Evolutionary conservation across 2,329 filamentous ascomycete genomes (phyloP), one percentile per base, ranked within the genome.

Genomic region (Sarocladium strictum): DNA sequence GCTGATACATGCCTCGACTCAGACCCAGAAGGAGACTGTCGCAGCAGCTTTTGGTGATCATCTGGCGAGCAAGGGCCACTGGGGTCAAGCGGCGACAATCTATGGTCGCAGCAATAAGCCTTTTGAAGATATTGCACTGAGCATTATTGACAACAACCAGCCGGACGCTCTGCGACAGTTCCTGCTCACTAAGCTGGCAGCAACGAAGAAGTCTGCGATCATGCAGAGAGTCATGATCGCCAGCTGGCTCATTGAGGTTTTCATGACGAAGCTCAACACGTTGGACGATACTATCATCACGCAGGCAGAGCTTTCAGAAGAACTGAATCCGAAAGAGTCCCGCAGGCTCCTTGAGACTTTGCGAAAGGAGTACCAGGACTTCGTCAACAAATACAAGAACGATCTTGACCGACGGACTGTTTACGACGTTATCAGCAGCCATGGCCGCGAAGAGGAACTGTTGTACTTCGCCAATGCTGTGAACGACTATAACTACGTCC

Each of bases 221-320:
- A 99, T 99, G 92, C 94, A 99, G 70, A 80, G 93, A 56, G 87
- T 89, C 59, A 96, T 99, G 90, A 85, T 97, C 60, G 89, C 93
- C 2, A 92, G 87, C 60, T 99, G 94, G 94, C 80, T 99, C 41
- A 79, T 97, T 10, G 94, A 99, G 69, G 80, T 97, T 2, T 99
- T 93, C 70, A 99, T 99, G 91, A 89, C 91, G 4, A 97, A 96
- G 70, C 79, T 99, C 40, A 97, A 99, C 67, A 87, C 89, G 2
- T 78, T 99, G 3, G 94, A 99, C 65, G 94, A 99, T 69, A 92
- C 89, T 2, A 93, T 97, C 59, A 87, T 92, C 37, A 95, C 92
- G 0, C 89, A 90, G 63, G 89, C 90, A 0, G 91, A 96, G 66
- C 72, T 93, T 21, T 81, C 84, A 1, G 89, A 91, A 58, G 83